Evolutionary conservation across 148 eudicot genomes (phyloP), one percentile per base, ranked within the genome.

Genomic region (Hydrangea macrophylla): DNA sequence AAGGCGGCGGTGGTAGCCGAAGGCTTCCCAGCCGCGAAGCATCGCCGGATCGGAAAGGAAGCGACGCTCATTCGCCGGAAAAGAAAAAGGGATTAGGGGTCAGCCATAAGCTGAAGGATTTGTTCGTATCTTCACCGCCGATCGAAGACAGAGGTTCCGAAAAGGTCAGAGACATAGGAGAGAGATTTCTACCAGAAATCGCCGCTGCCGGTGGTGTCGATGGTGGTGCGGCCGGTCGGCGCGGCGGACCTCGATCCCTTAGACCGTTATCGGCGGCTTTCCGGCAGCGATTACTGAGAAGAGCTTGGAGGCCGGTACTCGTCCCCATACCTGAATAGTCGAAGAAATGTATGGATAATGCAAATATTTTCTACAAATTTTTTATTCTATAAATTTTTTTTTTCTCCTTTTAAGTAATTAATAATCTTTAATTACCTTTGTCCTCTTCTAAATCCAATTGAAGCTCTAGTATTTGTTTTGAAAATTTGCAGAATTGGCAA

Each of bases 241-340:
- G 78, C 9, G 79, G 77, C 0, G 81, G 69, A 26, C 44, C 60
- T 35, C 61, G 76, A 2, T 17, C 26, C 39, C 27, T 81, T 12
- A 72, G 92, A 77, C 90, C 90, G 82, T 81, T 84, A 6, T 82
- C 96, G 77, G 90, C 89, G 69, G 77, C 91, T 55, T 55, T 88
- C 5, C 70, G 95, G 79, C 97, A 88, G 78, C 75, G 97, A 40
- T 72, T 90, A 73, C 64, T 90, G 73, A 81, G 98, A 36, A 83
- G 89, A 45, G 81, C 82, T 54, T 94, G 96, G 97, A 81, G 97
- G 31, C 97, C 98, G 5, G 91, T 90, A 28, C 84, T 94, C 1
- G 89, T 85, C 18, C 80, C 78, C 24, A 94, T 94, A 62, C 96
- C 95, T 57, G 98, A 94, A 75, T 83, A 80, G 67, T 56, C 75